Conservation (phyloP, 73 alveolate genomes). For the Blepharisma japonicum region DNA sequence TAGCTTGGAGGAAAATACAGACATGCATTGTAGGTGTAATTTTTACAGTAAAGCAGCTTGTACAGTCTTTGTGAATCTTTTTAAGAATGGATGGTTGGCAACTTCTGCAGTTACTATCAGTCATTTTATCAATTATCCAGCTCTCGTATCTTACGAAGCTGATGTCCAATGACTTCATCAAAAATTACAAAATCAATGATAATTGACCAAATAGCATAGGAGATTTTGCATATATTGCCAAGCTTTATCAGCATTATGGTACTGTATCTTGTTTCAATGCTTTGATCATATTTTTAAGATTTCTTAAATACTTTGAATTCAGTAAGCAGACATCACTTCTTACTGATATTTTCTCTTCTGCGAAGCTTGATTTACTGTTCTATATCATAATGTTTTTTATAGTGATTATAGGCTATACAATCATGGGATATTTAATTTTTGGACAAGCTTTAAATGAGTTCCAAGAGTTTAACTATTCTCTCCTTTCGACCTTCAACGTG, state of each 20-base stretch:
- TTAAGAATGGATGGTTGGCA: no score
- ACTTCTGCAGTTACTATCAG: no score
- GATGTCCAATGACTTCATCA: conserved; percentile 21
- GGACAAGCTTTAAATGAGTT: conserved; percentile 34
- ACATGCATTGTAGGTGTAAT: no score
- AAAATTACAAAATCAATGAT: conserved; percentile 10
- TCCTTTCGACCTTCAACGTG: conserved; percentile 15
- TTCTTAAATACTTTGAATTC: conserved; percentile 45
- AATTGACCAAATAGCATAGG: conserved; percentile 12
- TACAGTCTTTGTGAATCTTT: no score
- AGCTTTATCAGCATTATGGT: conserved; percentile 26
- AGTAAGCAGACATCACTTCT: conserved; percentile 47
- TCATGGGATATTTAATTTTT: conserved; percentile 46
- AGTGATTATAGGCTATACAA: conserved; percentile 42
- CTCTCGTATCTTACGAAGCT: background rate
- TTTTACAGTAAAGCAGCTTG: no score
- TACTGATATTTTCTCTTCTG: conserved; percentile 40
- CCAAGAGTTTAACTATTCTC: conserved; percentile 19
- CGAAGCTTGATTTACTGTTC: conserved; percentile 49
- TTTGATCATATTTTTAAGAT: conserved; percentile 42
- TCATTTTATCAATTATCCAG: conserved; percentile 13
- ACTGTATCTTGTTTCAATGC: conserved; percentile 28
- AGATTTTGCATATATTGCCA: conserved; percentile 22
- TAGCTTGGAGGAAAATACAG: no score
- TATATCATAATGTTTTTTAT: conserved; percentile 47